Percentiles rank a stretch among this genome's conserved stretches.
Evolutionary conservation across 306 rosid species (phyloP).

Genomic region (Sphenostylis stenocarpa): DNA sequence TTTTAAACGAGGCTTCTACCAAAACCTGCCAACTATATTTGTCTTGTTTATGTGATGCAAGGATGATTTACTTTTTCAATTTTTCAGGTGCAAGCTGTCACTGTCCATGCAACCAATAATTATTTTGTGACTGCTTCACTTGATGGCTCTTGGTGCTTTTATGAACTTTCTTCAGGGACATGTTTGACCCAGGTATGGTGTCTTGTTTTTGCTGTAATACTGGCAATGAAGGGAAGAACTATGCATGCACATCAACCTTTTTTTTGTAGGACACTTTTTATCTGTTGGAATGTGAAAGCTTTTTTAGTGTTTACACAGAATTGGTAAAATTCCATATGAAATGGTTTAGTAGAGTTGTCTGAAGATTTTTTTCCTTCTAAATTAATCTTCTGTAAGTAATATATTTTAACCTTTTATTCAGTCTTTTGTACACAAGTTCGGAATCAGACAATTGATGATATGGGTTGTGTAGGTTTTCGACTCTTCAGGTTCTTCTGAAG

Average conservation of each 20-base stretch:
- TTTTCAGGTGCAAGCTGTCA: slow-evolving; percentile 95
- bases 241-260: background rate
- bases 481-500: slow-evolving; percentile 63
- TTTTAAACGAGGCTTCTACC: slow-evolving; percentile 7
- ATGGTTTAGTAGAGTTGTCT: slow-evolving; percentile 6
- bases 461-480: slow-evolving; percentile 68
- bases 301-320: background rate
- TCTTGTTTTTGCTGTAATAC: slow-evolving; percentile 10
- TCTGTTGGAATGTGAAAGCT: background rate
- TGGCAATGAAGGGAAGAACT: background rate
- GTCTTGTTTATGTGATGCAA: slow-evolving; percentile 19
- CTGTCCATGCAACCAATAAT: slow-evolving; percentile 93
- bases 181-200: slow-evolving; percentile 84
- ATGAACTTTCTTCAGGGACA: slow-evolving; percentile 85
- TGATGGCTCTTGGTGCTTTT: slow-evolving; percentile 95
- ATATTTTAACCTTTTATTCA: background rate
- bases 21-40: background rate
- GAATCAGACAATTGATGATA: slow-evolving; percentile 21
- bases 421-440: background rate
- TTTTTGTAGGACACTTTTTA: background rate
- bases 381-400: background rate
- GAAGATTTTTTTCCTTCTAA: background rate
- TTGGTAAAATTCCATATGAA: background rate
- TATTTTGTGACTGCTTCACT: slow-evolving; percentile 96
- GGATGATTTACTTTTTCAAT: background rate